These are phyloP conservation scores for Blepharisma japonicum DNA, from an alignment of 73 alveolate genomes.

Conservation along the genomic window DNA sequence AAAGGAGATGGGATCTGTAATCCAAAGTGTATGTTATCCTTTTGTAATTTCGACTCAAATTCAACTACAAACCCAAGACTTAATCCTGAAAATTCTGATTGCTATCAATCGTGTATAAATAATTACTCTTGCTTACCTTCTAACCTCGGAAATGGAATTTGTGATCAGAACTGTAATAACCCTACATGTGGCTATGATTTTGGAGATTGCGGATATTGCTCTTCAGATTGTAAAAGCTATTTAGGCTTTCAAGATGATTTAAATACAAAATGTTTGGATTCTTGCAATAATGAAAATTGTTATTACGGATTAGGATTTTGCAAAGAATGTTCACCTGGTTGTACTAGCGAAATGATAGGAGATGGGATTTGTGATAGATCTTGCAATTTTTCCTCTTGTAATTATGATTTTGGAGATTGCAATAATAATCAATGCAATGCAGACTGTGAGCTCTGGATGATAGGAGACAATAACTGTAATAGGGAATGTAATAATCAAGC, in stretches of 20 bases:
- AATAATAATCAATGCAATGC: background rate
- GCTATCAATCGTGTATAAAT: too few relatives aligned
- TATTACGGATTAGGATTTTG: background rate
- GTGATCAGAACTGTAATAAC: background rate
- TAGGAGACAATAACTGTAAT: too few relatives aligned
- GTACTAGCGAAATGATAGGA: background rate
- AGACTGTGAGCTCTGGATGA: too few relatives aligned
- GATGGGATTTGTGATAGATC: constrained; percentile 16
- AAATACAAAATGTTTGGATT: background rate
- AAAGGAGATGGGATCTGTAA: too few relatives aligned
- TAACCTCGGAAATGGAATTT: background rate
- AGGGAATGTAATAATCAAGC: too few relatives aligned
- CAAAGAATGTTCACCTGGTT: background rate
- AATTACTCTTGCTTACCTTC: too few relatives aligned
- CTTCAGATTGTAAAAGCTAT: too few relatives aligned
- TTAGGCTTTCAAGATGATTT: too few relatives aligned
- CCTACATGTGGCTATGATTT: background rate
- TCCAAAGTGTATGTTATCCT: too few relatives aligned
- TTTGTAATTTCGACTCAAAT: too few relatives aligned
- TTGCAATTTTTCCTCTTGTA: background rate
- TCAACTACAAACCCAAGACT: too few relatives aligned
- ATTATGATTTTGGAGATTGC: background rate
- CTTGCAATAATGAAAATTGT: background rate
- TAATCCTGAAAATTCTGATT: too few relatives aligned
- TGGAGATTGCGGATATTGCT: background rate